Percentiles rank a stretch among this genome's conserved stretches.
Evolutionary conservation across 2,329 filamentous ascomycete genomes (phyloP).

Genomic region (Dactylellina sp.): DNA sequence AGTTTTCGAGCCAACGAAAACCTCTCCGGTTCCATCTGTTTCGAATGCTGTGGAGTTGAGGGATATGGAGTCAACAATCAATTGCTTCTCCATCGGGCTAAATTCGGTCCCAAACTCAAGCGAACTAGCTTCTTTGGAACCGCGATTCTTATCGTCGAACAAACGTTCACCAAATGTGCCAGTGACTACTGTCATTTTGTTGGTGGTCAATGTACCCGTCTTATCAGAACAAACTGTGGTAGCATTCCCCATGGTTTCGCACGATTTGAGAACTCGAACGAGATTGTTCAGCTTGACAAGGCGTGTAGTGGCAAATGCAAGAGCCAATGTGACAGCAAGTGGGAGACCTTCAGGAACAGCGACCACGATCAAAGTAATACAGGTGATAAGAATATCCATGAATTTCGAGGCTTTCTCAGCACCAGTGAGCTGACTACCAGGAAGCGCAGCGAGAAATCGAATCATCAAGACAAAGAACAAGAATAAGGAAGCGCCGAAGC

Average conservation of each 20-base stretch:
- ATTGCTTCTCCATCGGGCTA: constrained; percentile 67
- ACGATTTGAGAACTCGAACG: constrained; percentile 74
- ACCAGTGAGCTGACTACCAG: constrained; percentile 56
- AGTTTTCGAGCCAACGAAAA: constrained; percentile 80
- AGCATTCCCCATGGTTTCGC: constrained; percentile 78
- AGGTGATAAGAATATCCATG: constrained; percentile 64
- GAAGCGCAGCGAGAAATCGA: constrained; percentile 62
- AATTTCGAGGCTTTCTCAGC: constrained; percentile 62
- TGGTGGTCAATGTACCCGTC: constrained; percentile 78
- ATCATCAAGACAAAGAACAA: constrained; percentile 64
- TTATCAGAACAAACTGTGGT: constrained; percentile 84
- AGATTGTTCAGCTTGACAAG: constrained; percentile 78
- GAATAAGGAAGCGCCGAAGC: constrained; percentile 63
- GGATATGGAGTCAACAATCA: constrained; percentile 73
- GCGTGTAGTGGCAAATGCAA: constrained; percentile 75
- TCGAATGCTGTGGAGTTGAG: constrained; percentile 78
- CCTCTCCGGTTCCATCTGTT: constrained; percentile 71
- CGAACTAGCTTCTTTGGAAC: constrained; percentile 67
- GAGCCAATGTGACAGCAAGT: constrained; percentile 75
- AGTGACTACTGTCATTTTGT: constrained; percentile 65
- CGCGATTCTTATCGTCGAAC: constrained; percentile 60
- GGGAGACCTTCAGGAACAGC: constrained; percentile 64
- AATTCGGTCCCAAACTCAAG: constrained; percentile 70
- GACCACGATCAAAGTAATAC: constrained; percentile 64
- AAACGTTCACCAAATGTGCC: constrained; percentile 62